Base-by-base conservation (phyloP, 139 green algal genomes). In the Klebsormidium nitens region DNA sequence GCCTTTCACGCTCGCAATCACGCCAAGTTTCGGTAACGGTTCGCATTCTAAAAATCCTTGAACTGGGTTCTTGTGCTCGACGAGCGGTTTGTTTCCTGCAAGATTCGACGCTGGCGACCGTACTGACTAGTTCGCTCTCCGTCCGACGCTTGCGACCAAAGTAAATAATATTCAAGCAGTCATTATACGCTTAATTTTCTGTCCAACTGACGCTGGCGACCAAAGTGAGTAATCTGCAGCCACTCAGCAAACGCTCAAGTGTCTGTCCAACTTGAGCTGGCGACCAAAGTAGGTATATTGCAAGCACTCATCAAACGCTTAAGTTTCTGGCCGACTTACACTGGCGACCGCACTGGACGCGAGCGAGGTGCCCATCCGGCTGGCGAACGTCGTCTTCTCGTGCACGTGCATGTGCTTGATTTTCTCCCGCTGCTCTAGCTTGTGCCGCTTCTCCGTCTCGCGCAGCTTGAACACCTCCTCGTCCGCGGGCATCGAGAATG, bases 401-500 rank as follows among this genome's bases (percentile, higher is more conserved):
- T n/a, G 44, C 14, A 71, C 63, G 5, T 23, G 23, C 23, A 55
- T 55, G 46, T 23, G 46, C 46, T 55, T 55, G 23, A 55, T 23
- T 55, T 55, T 23, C 46, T 55, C 46, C 23, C 67, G 50, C 67
- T 68, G 44, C 59, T 67, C 58, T 5, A 6, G 11, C 40, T 67
- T 61, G 6, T 28, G 36, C 36, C n/a, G 40, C 39, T 67, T 68
- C 56, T 76, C 58, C 69, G 57, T 23, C 58, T 71, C 60, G 19
- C 69, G 59, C 69, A 76, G 49, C 3, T 29, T 58, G 38, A 76
- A 76, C 17, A 76, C 47, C 56, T 76, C 69, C 56, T 76, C 69
- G 11, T 76, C 69, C 17, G 69, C 31, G 11, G 69, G 69, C 69
- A 76, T 59, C 32, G 46, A 5, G 37, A 76, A 76, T 4, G 69